Evolutionary conservation across 208 protist species (phyloP).

Genomic region (Trichomonas vaginalis): DNA sequence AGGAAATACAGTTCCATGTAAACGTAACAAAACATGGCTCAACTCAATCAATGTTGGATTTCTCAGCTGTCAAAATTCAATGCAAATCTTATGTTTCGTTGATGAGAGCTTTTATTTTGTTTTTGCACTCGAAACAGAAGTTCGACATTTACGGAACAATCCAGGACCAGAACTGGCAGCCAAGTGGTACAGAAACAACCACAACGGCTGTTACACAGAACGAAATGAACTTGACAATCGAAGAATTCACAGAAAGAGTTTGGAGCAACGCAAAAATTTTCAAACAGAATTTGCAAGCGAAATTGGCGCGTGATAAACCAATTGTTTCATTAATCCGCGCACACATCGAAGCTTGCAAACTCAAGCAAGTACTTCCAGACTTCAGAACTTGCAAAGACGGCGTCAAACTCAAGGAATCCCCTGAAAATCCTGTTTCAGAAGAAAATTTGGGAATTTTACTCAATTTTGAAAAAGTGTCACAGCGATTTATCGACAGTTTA

Average conservation of each 20-base stretch:
- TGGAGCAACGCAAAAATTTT: neutral
- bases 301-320: neutral
- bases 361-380: neutral
- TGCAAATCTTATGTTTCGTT: neutral
- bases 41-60: neutral
- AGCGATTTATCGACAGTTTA: neutral
- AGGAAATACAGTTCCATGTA: neutral
- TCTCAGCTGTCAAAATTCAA: neutral
- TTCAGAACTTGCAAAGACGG: neutral
- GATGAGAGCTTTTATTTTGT: neutral
- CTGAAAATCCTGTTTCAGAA: neutral
- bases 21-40: neutral
- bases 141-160: neutral
- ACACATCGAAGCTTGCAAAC: neutral
- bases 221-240: neutral
- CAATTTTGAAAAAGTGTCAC: neutral
- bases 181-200: neutral
- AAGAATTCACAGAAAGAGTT: neutral
- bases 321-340: neutral
- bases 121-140: neutral
- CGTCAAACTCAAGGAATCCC: neutral
- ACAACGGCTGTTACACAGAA: too few species aligned
- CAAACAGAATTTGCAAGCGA: neutral
- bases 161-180: neutral
- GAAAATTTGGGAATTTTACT: neutral